Evolutionary conservation across 495 filamentous ascomycete species (phyloP).

Genomic region (Filosporella fistucella): DNA sequence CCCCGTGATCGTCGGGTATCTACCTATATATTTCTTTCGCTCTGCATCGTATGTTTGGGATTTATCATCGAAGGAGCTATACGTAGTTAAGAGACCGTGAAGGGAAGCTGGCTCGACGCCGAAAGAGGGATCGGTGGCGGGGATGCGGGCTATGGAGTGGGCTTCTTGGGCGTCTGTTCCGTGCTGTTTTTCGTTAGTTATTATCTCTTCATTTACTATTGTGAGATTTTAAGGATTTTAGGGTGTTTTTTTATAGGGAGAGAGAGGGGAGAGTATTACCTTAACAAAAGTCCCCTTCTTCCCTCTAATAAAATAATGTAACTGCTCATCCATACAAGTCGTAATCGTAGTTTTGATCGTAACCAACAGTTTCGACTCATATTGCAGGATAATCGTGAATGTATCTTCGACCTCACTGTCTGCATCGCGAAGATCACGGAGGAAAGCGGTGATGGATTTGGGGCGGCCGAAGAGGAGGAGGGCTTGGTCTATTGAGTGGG

Average conservation of each 20-base stretch:
- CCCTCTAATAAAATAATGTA: constrained; percentile 65
- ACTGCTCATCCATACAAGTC: constrained; percentile 56
- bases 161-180: too few relatives aligned
- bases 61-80: too few relatives aligned
- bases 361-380: constrained; percentile 29
- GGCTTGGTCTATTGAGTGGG: constrained; percentile 70
- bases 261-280: too few relatives aligned
- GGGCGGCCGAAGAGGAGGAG: constrained; percentile 64
- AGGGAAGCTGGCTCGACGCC: constrained; percentile 47
- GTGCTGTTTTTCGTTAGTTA: too few relatives aligned
- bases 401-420: constrained; percentile 33
- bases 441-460: constrained; percentile 55
- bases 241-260: too few relatives aligned
- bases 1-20: constrained; percentile 35
- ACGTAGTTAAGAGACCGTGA: constrained; percentile 32
- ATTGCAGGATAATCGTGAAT: constrained; percentile 33
- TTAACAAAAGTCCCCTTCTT: constrained; percentile 67
- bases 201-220: too few relatives aligned
- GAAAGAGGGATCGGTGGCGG: too few relatives aligned
- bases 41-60: constrained; percentile 23
- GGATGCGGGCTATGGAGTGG: too few relatives aligned
- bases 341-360: constrained; percentile 52
- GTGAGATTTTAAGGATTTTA: too few relatives aligned
- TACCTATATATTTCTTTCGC: constrained; percentile 24
- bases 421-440: constrained; percentile 51